Conservation (phyloP, 2,329 filamentous ascomycete species). For the Colletotrichum magnum region DNA sequence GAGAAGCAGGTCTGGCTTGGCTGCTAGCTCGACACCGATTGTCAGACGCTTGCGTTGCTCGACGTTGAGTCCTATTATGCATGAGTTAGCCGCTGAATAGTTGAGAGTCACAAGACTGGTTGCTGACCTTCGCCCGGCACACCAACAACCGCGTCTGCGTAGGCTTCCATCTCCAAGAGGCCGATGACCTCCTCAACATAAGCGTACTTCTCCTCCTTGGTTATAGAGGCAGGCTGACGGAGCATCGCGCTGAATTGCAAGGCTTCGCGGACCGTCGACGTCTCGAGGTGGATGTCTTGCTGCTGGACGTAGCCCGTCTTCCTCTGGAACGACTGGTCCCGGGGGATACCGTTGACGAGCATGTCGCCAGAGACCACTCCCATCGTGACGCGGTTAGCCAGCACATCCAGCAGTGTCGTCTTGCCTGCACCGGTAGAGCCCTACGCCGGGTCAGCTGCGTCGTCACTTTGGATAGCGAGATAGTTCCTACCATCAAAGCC, state of each 20-base stretch:
- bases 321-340: slow-evolving; percentile 23
- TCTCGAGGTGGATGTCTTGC: slow-evolving; percentile 57
- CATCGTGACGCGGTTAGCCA: slow-evolving; percentile 71
- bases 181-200: slow-evolving; percentile 78
- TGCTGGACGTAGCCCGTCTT: slow-evolving; percentile 32
- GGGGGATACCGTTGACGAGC: slow-evolving; percentile 29
- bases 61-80: slow-evolving; percentile 58
- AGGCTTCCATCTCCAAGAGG: slow-evolving; percentile 73
- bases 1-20: slow-evolving; percentile 72
- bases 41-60: slow-evolving; percentile 75
- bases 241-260: slow-evolving; percentile 77
- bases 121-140: slow-evolving; percentile 47
- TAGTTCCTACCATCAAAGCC: neutral
- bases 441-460: slow-evolving; percentile 75
- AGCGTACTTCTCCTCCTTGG: slow-evolving; percentile 72
- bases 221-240: slow-evolving; percentile 68
- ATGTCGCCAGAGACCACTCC: slow-evolving; percentile 42
- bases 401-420: slow-evolving; percentile 70
- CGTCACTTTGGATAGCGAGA: slow-evolving; percentile 45
- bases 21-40: slow-evolving; percentile 78
- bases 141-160: slow-evolving; percentile 74
- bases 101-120: neutral
- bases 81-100: neutral
- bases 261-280: slow-evolving; percentile 76
- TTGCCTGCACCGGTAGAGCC: slow-evolving; percentile 54